A percentile compares a stretch with the other conserved stretches of the same genome.
These are phyloP conservation scores for Pholiota adiposa DNA, from an alignment of 1,284 basidiomycete species.

Conservation along the genomic window DNA sequence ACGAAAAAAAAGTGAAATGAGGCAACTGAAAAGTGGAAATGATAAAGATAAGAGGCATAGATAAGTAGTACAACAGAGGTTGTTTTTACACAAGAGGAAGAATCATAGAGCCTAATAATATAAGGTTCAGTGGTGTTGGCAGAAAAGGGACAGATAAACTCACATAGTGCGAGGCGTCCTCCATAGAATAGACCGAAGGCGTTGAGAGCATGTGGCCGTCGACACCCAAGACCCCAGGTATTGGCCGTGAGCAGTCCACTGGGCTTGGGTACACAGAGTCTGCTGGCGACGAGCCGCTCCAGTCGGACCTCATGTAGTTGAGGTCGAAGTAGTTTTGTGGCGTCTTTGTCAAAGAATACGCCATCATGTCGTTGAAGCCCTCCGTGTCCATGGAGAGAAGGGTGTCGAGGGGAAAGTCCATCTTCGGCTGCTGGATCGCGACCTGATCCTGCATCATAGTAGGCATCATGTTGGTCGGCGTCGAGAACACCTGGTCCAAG, in stretches of 20 bases:
- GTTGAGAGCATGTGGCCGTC: conserved; percentile 17
- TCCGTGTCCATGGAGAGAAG: conserved; percentile 36
- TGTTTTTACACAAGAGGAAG: conserved; percentile 10
- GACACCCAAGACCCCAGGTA: conserved; percentile 19
- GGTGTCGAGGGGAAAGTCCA: conserved; percentile 30
- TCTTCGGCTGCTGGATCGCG: conserved; percentile 8
- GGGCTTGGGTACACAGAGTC: conserved; percentile 25
- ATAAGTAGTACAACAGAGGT: conserved; percentile 9
- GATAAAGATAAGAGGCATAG: conserved; percentile 19
- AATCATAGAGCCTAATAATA: conserved; percentile 9
- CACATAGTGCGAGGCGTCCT: conserved; percentile 34
- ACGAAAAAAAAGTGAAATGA: conserved; percentile 9
- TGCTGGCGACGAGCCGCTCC: conserved; percentile 31
- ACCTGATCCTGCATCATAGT: conserved; percentile 12
- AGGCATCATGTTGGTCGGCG: conserved; percentile 13
- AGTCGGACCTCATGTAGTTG: conserved; percentile 26
- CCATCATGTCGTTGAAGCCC: conserved; percentile 25
- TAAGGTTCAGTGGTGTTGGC: not conserved
- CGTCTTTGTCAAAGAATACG: conserved; percentile 27
- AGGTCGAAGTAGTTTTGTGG: conserved; percentile 33
- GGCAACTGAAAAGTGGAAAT: not conserved
- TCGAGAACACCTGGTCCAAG: conserved; percentile 14
- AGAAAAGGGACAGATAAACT: conserved; percentile 16
- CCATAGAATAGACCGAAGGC: conserved; percentile 26
- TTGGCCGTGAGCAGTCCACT: conserved; percentile 21